Evolutionary conservation across 2,329 filamentous ascomycete genomes (phyloP), one percentile per base, ranked within the genome.

Genomic region (Claviceps africana): DNA sequence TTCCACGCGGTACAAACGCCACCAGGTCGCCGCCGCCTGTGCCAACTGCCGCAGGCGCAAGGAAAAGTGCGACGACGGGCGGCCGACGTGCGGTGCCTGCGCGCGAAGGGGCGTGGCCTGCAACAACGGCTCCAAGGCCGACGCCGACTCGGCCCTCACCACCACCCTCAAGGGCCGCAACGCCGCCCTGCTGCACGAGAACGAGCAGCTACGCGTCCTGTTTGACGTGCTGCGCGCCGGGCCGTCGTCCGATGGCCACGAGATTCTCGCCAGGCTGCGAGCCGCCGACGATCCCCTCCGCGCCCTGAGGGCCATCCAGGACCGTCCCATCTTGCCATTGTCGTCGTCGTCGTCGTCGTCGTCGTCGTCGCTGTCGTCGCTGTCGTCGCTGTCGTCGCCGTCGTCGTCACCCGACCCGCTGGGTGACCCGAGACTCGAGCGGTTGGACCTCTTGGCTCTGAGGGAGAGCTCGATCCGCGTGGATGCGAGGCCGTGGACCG

Each of bases 401-500:
- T 15, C 11, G 10, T 13, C 33, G 13, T 35, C 33, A 2, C 33
- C 33, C 9, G 33, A 35, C 10, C 30, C n/a, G 7, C n/a, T 19
- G 2, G 25, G 35, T 33, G 51, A 54, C 37, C 44, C 52, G 15
- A 39, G 45, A 17, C 40, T 50, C 15, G 49, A 56, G 13, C 49
- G 45, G 3, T 10, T 56, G 10, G 53, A 56, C 15, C 52, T 53
- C 8, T 30, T 53, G 30, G 53, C 55, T 9, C 45, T 57, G 48
- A 48, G 45, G 31, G 55, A 56, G 43, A 62, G 59, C 51, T 39
- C 51, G 1, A 55, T 64, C 43, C 57, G 56, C 13, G 61, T 65
- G 0, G 58, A 59, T 15, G 59, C 64, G 17, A 58, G 55, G 15
- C 64, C 64, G 7, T 66, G 64, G 63, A 65, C 64, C 1, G 50